These are phyloP conservation scores for Dalechampia spathulata DNA, from an alignment of 441 rosid species.

Conservation along the genomic window DNA sequence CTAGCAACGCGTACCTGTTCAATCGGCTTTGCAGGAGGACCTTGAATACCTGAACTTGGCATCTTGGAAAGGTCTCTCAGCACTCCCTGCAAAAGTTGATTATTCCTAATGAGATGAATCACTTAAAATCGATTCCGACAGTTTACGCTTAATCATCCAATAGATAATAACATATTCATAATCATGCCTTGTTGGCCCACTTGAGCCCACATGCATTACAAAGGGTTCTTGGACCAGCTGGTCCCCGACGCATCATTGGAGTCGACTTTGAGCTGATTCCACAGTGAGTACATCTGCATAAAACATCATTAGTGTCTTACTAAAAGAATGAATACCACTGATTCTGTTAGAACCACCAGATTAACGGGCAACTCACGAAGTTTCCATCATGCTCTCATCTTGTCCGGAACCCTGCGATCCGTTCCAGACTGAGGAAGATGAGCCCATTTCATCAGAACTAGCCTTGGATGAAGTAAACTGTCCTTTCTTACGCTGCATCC, in stretches of 20 bases:
- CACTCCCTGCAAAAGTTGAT: slow-evolving; percentile 29
- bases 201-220: slow-evolving; percentile 96
- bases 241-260: slow-evolving; percentile 98
- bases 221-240: slow-evolving; percentile 84
- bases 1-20: slow-evolving; percentile 22
- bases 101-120: slow-evolving; percentile 1
- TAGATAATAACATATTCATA: not conserved
- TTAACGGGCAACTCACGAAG: slow-evolving; percentile 33
- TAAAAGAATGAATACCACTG: not conserved
- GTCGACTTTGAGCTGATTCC: slow-evolving; percentile 74
- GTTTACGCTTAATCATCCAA: not conserved
- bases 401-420: slow-evolving; percentile 51
- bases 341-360: not conserved
- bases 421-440: slow-evolving; percentile 34
- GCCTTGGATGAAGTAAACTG: slow-evolving; percentile 75
- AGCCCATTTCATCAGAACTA: slow-evolving; percentile 47
- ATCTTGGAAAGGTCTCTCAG: slow-evolving; percentile 31
- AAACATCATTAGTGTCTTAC: not conserved
- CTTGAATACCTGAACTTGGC: slow-evolving; percentile 16
- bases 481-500: slow-evolving; percentile 94
- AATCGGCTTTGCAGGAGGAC: slow-evolving; percentile 24
- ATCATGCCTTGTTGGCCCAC: slow-evolving; percentile 68
- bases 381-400: slow-evolving; percentile 54
- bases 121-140: not conserved
- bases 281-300: slow-evolving; percentile 68